These are phyloP conservation scores for Fragaria ananassa DNA, from an alignment of 306 rosid genomes.

Conservation along the genomic window DNA sequence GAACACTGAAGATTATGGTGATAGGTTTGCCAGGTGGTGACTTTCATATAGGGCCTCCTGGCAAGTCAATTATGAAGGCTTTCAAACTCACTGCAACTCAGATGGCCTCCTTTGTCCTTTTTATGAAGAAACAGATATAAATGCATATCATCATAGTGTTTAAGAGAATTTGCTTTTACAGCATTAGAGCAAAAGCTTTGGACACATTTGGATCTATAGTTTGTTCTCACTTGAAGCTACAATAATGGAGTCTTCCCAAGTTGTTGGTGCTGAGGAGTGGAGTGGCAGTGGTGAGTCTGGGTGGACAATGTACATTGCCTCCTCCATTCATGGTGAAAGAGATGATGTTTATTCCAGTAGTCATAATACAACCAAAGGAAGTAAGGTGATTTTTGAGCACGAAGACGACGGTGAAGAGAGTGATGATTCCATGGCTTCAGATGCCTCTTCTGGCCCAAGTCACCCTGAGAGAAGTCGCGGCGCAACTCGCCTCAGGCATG, in stretches of 20 bases:
- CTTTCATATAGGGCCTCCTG: conserved; percentile 35
- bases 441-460: conserved; percentile 74
- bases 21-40: conserved; percentile 50
- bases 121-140: conserved; percentile 14
- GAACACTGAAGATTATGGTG: conserved; percentile 29
- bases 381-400: conserved; percentile 6
- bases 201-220: neutral
- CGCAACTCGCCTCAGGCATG: conserved; percentile 14
- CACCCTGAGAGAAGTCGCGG: conserved; percentile 27
- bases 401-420: conserved; percentile 29
- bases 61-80: conserved; percentile 51
- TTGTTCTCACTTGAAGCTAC: conserved; percentile 2
- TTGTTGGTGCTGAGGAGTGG: conserved; percentile 33
- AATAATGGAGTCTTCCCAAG: conserved; percentile 54
- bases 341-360: neutral
- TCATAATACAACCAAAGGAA: neutral
- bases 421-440: conserved; percentile 76
- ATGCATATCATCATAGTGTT: conserved; percentile 14
- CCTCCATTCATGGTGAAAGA: conserved; percentile 27
- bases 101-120: conserved; percentile 50
- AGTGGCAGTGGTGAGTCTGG: conserved; percentile 55
- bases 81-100: conserved; percentile 32
- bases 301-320: conserved; percentile 69
- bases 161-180: neutral
- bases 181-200: neutral